Conservation (phyloP, 768 basidiomycete genomes). For the Pisolithus tinctorius region DNA sequence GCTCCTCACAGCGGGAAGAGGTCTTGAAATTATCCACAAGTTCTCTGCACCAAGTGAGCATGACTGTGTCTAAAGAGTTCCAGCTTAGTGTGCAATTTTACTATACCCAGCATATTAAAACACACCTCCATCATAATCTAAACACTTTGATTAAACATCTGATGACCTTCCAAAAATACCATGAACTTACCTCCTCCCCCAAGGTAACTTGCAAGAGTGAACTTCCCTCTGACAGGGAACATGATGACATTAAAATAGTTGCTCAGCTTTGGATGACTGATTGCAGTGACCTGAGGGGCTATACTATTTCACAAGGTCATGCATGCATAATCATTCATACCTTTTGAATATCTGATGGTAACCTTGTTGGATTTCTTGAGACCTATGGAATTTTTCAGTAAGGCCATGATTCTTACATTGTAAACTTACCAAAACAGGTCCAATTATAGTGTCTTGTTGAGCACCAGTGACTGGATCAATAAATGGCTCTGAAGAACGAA, state of each 20-base stretch:
- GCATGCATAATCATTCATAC: constrained; percentile 23
- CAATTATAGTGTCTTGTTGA: constrained; percentile 41
- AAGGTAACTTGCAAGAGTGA: constrained; percentile 59
- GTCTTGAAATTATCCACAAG: constrained; percentile 48
- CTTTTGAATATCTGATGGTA: constrained; percentile 68
- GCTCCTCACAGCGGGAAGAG: constrained; percentile 36
- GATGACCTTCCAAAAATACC: neutral
- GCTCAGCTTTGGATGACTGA: constrained; percentile 41
- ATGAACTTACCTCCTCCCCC: constrained; percentile 61
- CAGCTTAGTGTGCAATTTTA: neutral
- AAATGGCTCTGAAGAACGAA: constrained; percentile 33
- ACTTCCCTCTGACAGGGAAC: constrained; percentile 43
- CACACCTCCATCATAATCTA: constrained; percentile 74
- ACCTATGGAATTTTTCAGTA: constrained; percentile 17
- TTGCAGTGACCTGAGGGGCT: constrained; percentile 46
- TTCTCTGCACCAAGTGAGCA: constrained; percentile 37
- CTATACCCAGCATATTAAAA: neutral
- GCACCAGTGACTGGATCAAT: constrained; percentile 26
- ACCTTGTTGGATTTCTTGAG: constrained; percentile 61
- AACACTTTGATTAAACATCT: too few species aligned
- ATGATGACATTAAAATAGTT: constrained; percentile 57
- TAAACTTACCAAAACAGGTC: constrained; percentile 54
- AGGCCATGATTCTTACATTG: neutral
- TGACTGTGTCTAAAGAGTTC: constrained; percentile 40
- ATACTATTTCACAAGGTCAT: neutral